These are phyloP conservation scores for Salix brachista DNA, from an alignment of 345 rosid genomes.

Conservation along the genomic window DNA sequence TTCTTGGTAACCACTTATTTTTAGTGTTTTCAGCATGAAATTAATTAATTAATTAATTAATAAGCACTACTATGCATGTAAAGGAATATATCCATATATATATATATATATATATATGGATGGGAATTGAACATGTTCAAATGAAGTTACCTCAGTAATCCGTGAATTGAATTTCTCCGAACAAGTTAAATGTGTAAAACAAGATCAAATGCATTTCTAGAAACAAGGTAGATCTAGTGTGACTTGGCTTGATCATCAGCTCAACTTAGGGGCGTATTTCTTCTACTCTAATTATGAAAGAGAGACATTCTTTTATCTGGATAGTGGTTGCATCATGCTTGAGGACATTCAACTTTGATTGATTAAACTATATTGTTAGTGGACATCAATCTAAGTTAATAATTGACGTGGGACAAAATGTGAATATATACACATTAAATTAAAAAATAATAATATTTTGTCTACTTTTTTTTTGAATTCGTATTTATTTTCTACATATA, in stretches of 20 bases:
- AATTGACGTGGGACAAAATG: neutral
- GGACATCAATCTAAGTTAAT: neutral
- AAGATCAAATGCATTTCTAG: neutral
- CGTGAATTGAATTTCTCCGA: no score
- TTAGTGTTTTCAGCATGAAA: neutral
- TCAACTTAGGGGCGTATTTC: neutral
- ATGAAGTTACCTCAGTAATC: neutral
- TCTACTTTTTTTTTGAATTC: no score
- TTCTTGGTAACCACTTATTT: no score
- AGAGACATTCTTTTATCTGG: no score
- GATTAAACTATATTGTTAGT: constrained; percentile 6
- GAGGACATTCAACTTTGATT: constrained; percentile 3
- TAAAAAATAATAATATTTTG: no score
- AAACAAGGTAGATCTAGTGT: neutral
- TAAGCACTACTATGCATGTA: no score
- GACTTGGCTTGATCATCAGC: neutral
- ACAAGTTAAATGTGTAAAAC: no score
- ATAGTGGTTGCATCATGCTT: constrained; percentile 1
- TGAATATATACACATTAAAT: no score
- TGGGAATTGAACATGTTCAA: neutral
- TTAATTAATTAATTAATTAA: no score
- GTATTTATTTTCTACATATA: neutral
- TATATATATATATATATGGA: no score
- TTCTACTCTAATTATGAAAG: neutral
- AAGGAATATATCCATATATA: neutral